Base-by-base conservation (phyloP, 345 rosid species). In the Populus pruinosa region DNA sequence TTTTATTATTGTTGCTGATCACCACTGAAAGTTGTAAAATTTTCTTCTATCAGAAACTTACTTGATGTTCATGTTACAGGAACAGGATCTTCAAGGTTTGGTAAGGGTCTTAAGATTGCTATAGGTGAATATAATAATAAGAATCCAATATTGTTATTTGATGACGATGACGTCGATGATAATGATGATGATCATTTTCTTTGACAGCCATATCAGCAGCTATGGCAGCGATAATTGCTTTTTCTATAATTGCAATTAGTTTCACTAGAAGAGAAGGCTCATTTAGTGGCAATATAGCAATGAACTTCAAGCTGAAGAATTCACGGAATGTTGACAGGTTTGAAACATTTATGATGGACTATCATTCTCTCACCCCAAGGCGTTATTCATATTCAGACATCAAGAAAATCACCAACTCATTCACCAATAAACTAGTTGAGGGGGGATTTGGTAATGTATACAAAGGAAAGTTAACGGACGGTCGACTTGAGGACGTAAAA, bases 361-460 rank as follows among this genome's bases (percentile, higher is more conserved):
- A 61, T 5, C 68, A 55, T 17, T 65, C 67, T 17, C 78, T 71
- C 5, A 59, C 73, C 23, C 87, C 81, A 3, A 61, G 70, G 10
- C 27, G 72, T 17, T 80, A 63, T 23, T 67, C 8, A 2, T 84
- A 75, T 49, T 56, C 67, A 44, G 78, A 80, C 3, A 43, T 86
- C 31, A 76, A 68, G 64, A 84, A 77, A 64, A 84, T 86, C 65
- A 84, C 87, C 10, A 70, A 65, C 14, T 68, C 76, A 25, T 84
- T 86, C 47, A 14, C 1, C 0, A 0, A 70, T 10, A 86, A 72
- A 44, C 31, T 86, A 8, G 87, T 87, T 4, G 43, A 76, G 17
- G 89, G 87, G 17, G 84, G 86, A 2, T 82, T 70, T 36, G 85
- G 82, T 5, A 62, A 50, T n/a, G 87, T 86, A n/a, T n/a, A n/a